Conservation (phyloP, 1,284 basidiomycete genomes). For the Microbotryum intermedium region DNA sequence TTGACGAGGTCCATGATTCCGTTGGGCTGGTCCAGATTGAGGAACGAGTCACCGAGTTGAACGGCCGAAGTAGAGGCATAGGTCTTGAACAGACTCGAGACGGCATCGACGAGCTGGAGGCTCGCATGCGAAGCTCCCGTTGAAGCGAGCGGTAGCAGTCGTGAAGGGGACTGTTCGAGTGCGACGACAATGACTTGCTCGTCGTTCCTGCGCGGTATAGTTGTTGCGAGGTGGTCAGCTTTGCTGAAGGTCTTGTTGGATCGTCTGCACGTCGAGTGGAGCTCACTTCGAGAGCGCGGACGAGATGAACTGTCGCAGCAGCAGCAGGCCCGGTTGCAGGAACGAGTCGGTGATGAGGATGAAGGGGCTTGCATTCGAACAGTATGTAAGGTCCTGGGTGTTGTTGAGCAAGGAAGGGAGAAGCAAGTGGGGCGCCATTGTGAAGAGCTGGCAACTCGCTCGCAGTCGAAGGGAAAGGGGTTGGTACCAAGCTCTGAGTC, state of each 20-base stretch:
- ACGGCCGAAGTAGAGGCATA: neutral
- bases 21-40: neutral
- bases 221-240: no score
- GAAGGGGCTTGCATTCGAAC: constrained; percentile 1
- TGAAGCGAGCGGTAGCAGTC: neutral
- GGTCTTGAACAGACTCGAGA: neutral
- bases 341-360: constrained; percentile 27
- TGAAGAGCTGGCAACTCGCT: no score
- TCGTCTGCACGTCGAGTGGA: neutral
- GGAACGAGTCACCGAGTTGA: neutral
- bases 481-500: no score
- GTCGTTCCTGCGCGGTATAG: neutral
- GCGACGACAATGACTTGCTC: constrained; percentile 10
- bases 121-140: neutral
- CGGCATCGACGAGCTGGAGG: constrained; percentile 8
- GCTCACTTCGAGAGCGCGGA: constrained; percentile 13
- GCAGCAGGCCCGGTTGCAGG: constrained; percentile 20
- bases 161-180: constrained; percentile 7
- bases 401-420: constrained; percentile 29
- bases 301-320: constrained; percentile 20
- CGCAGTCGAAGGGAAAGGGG: no score
- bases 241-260: no score
- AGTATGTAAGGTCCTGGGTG: neutral
- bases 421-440: no score
- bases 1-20: neutral